Percentiles rank a stretch among this genome's conserved stretches.
Evolutionary conservation across 371 early-diverging fungal genomes (phyloP).

Genomic region (Paramicrosporidium saccamoebae): DNA sequence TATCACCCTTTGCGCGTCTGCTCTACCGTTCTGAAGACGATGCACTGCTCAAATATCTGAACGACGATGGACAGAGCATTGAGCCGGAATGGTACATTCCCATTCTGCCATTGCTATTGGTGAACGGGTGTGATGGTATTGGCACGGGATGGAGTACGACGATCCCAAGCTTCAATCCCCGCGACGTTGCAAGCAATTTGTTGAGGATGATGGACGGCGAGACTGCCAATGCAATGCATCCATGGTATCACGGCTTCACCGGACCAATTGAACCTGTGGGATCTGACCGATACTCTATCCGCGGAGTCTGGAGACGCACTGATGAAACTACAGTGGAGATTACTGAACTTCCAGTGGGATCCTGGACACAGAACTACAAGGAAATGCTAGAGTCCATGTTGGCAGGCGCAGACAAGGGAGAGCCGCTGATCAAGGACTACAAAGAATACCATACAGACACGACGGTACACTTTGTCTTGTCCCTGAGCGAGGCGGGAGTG

Average conservation of each 20-base stretch:
- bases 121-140: constrained; percentile 96
- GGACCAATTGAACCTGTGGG: constrained; percentile 20
- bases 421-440: constrained; percentile 29
- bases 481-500: constrained; percentile 27
- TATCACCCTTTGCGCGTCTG: constrained; percentile 37
- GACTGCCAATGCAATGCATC: constrained; percentile 38
- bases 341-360: constrained; percentile 74
- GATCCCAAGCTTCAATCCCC: constrained; percentile 62
- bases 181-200: constrained; percentile 72
- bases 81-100: constrained; percentile 96
- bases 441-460: constrained; percentile 37
- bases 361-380: constrained; percentile 88
- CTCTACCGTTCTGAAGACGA: constrained; percentile 74
- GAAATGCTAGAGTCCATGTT: constrained; percentile 41
- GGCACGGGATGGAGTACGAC: constrained; percentile 83
- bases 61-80: constrained; percentile 75
- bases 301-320: constrained; percentile 28
- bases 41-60: constrained; percentile 45
- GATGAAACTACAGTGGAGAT: constrained; percentile 49
- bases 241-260: constrained; percentile 89
- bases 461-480: constrained; percentile 50
- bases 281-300: constrained; percentile 22
- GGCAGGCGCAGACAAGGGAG: constrained; percentile 15
- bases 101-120: constrained; percentile 79
- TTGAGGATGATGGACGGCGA: constrained; percentile 42